Conservation (phyloP, 192 early-diverging fungal species). For the Coemansia sp. region DNA sequence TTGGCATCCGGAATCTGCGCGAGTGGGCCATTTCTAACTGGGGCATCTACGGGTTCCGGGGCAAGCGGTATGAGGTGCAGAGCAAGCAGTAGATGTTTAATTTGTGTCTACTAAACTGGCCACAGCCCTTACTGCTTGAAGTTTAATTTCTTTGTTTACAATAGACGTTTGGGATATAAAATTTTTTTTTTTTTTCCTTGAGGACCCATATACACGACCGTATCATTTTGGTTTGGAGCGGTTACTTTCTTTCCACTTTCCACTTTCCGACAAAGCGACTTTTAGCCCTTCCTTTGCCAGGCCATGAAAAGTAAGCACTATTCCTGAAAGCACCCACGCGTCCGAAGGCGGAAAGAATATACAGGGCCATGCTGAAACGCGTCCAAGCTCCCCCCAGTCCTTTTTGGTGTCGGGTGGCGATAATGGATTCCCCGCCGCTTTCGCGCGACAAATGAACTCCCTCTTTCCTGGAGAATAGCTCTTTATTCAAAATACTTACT, state of each 20-base stretch:
- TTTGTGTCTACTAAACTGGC: not conserved
- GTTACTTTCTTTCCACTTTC: no score
- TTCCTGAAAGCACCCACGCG: not conserved
- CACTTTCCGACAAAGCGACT: no score
- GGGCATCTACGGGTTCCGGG: slow-evolving; percentile 78
- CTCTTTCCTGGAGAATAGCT: not conserved
- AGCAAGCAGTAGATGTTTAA: slow-evolving; percentile 15
- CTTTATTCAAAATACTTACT: not conserved
- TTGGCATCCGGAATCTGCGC: slow-evolving; percentile 68
- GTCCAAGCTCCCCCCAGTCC: no score
- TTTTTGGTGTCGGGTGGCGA: no score
- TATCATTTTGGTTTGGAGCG: no score
- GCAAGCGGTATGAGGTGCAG: slow-evolving; percentile 76
- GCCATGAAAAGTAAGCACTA: slow-evolving; percentile 22
- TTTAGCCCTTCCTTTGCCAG: not conserved
- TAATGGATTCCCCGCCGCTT: no score
- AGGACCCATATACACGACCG: no score
- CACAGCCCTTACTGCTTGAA: not conserved
- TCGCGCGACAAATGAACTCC: not conserved
- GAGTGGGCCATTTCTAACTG: slow-evolving; percentile 73
- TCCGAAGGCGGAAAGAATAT: no score
- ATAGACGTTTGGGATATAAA: not conserved
- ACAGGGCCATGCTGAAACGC: no score
- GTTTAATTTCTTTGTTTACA: slow-evolving; percentile 2
- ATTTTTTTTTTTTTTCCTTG: not conserved